Evolutionary conservation across 139 green algal genomes (phyloP).

Genomic region (Chlamydomonas sp.): DNA sequence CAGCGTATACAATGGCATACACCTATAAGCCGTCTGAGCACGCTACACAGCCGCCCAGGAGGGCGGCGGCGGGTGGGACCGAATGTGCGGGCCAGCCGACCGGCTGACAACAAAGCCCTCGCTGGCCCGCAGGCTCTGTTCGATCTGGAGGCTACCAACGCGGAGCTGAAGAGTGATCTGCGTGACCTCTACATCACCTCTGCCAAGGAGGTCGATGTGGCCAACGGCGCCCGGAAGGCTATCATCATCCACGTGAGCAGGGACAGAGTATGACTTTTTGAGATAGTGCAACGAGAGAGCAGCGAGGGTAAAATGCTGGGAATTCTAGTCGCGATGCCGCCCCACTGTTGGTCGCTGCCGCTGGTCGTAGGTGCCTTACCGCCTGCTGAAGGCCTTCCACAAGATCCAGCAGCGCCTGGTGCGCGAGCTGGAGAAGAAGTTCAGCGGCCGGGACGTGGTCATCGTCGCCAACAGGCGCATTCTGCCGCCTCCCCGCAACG

Average conservation of each 20-base stretch:
- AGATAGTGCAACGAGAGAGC: not conserved
- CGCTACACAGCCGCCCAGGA: no score
- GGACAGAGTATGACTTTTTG: not conserved
- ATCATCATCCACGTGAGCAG: conserved; percentile 93
- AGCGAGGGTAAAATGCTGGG: not conserved
- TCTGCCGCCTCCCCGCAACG: conserved; percentile 81
- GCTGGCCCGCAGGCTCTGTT: conserved; percentile 91
- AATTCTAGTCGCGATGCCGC: not conserved
- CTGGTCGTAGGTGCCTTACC: conserved; percentile 88
- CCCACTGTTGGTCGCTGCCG: not conserved
- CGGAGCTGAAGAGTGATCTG: conserved; percentile 98
- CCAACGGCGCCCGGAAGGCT: conserved; percentile 85
- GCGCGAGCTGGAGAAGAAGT: conserved; percentile 99
- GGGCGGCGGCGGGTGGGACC: not conserved
- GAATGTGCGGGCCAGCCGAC: not conserved
- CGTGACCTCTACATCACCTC: conserved; percentile 97
- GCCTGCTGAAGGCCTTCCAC: conserved; percentile 97
- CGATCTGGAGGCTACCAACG: conserved; percentile 98
- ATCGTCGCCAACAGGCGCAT: conserved; percentile 96
- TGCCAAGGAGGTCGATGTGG: conserved; percentile 94
- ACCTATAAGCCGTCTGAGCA: not conserved
- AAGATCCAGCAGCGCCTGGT: conserved; percentile 98
- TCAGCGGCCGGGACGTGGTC: conserved; percentile 98
- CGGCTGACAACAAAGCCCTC: not conserved
- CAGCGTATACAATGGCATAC: not conserved